Evolutionary conservation across 495 filamentous ascomycete species (phyloP).

Genomic region (Talaromyces stipitatus): DNA sequence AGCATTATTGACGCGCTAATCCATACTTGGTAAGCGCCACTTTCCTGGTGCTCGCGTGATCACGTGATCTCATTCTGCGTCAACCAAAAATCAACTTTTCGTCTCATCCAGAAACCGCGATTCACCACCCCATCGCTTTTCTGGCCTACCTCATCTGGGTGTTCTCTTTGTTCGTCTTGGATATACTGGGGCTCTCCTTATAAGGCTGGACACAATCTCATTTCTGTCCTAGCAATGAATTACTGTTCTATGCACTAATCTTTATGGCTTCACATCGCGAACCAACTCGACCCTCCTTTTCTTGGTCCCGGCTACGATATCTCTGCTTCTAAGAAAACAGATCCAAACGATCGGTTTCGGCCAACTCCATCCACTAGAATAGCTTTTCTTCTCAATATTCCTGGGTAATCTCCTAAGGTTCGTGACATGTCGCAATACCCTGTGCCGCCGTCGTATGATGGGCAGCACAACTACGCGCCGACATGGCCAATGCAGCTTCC

Average conservation of each 20-base stretch:
- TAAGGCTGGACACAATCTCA: not conserved
- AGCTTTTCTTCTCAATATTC: not conserved
- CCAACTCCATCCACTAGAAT: not conserved
- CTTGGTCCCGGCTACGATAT: not conserved
- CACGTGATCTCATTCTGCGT: not conserved
- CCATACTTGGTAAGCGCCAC: not conserved
- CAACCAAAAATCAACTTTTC: not conserved
- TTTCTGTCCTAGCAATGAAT: not conserved
- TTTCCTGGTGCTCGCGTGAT: not conserved
- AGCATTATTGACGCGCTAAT: not conserved
- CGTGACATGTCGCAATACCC: constrained; percentile 50
- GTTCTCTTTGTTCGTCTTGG: not conserved
- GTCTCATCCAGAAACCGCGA: not conserved
- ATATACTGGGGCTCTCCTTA: not conserved
- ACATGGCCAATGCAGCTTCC: constrained; percentile 27
- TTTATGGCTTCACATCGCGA: not conserved
- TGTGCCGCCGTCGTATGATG: constrained; percentile 43
- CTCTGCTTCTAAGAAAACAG: not conserved
- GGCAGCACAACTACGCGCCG: constrained; percentile 21
- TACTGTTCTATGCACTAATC: not conserved
- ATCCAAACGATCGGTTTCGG: not conserved
- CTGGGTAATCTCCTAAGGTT: not conserved
- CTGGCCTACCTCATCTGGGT: not conserved
- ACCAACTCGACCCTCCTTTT: not conserved
- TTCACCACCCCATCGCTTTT: not conserved